Base-by-base conservation (phyloP, 2,329 filamentous ascomycete species). In the Fusarium lyarnte region DNA sequence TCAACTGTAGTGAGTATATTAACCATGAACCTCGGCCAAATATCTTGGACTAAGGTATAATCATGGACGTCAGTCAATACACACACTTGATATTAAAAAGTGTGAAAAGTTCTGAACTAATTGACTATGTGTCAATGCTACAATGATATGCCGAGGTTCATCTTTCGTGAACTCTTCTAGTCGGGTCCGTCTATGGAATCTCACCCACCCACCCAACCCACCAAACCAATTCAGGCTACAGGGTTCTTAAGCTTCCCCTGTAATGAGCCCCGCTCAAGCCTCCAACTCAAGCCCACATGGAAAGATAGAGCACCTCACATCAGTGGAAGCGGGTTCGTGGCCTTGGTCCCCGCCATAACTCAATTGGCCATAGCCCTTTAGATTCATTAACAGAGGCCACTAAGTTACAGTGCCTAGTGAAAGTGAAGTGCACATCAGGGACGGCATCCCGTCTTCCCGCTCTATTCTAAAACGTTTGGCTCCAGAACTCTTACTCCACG, bases 101-200 rank as follows among this genome's bases (percentile, higher is more conserved):
- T 63, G 49, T 46, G 47, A 68, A 27, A 42, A n/a, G 41, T 45
- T 55, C 38, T 33, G 55, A 41, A 41, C 39, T 29, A 46, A 61
- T 55, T 29, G 29, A 36, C 31, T 35, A 35, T n/a, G 23, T 35
- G 29, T 53, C 23, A 45, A 39, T 47, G 58, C 41, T 65, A 42
- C 63, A 39, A 41, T 31, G 19, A 69, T 27, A 58, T 58, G 65
- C 66, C 66, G 66, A 69, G 58, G 65, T 35, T 52, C 60, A 31
- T 39, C 47, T 58, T 35, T 57, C 49, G 35, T 36, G 29, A 58
- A 21, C 39, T 47, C 29, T 46, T 29, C 21, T 11, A 12, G 55
- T 27, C 41, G 27, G 33, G 57, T 29, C 43, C 33, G 31, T 35
- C 21, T 10, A 38, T 41, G 27, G 46, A 59, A 59, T 59, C 57